Evolutionary conservation across 331 rosid genomes (phyloP).

Genomic region (Saraca asoca): DNA sequence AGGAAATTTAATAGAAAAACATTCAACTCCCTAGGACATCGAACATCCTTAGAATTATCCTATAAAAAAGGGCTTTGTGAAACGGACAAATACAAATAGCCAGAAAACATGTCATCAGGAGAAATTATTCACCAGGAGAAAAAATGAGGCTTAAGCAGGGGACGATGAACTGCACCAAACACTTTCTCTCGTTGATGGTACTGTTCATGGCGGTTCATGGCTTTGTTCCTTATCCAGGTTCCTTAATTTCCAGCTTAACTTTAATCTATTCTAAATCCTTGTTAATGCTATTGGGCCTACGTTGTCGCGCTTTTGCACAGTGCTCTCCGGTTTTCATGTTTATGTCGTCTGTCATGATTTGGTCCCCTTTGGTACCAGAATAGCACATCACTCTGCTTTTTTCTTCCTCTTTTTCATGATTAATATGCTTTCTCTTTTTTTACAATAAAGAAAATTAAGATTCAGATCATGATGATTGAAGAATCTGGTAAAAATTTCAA

Average conservation of each 20-base stretch:
- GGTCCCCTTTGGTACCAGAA: background rate
- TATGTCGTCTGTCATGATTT: background rate
- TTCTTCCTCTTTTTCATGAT: too few relatives aligned
- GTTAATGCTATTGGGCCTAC: background rate
- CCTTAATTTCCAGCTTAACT: conserved; percentile 12
- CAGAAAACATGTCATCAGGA: conserved; percentile 25
- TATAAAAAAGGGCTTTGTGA: background rate
- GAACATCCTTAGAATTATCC: background rate
- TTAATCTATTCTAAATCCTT: background rate
- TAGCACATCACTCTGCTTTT: background rate
- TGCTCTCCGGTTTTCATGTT: background rate
- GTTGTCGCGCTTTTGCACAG: background rate
- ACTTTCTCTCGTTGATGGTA: conserved; percentile 29
- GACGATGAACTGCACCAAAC: conserved; percentile 25
- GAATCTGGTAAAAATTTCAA: conserved; percentile 17
- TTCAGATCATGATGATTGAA: conserved; percentile 21
- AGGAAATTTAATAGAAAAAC: too few relatives aligned
- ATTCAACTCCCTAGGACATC: too few relatives aligned
- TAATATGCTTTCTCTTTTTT: too few relatives aligned
- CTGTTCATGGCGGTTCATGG: conserved; percentile 22
- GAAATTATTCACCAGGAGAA: conserved; percentile 1
- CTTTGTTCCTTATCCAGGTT: conserved; percentile 36
- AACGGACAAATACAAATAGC: conserved; percentile 20
- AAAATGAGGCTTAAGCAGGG: background rate
- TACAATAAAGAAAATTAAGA: background rate